phyloP scores from a whole-genome alignment of 2,329 filamentous ascomycete species.

The Fusarium napiforme region DNA sequence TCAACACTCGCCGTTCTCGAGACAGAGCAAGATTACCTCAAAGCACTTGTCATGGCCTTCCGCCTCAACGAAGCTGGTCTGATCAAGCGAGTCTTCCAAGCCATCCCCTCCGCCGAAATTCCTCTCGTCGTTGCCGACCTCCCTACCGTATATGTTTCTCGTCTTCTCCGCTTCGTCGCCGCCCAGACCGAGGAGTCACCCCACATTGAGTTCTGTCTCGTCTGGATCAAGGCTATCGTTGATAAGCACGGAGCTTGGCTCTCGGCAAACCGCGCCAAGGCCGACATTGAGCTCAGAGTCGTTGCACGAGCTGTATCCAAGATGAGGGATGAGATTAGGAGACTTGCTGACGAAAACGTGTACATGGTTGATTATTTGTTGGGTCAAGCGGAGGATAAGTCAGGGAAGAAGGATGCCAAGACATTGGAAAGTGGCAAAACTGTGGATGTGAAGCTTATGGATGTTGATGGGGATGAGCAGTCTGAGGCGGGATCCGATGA shows the following conservation, averaged over 20 bases:
- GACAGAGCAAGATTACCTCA: conserved; percentile 81
- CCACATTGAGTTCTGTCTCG: conserved; percentile 92
- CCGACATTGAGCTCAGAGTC: conserved; percentile 85
- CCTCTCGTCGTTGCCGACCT: conserved; percentile 80
- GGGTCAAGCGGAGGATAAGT: conserved; percentile 57
- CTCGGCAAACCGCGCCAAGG: conserved; percentile 80
- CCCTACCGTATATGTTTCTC: conserved; percentile 86
- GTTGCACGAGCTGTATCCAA: conserved; percentile 82
- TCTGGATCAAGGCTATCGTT: conserved; percentile 88
- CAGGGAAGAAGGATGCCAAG: conserved; percentile 41
- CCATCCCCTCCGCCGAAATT: conserved; percentile 80
- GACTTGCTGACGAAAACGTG: conserved; percentile 86
- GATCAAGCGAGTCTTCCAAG: conserved; percentile 86
- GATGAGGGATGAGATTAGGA: conserved; percentile 84
- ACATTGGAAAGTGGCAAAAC: conserved; percentile 34
- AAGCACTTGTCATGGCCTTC: conserved; percentile 96
- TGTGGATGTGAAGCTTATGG: conserved; percentile 47
- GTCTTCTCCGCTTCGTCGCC: conserved; percentile 87
- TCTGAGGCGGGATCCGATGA: conserved; percentile 54
- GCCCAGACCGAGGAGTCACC: conserved; percentile 89
- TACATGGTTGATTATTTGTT: conserved; percentile 89
- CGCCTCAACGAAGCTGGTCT: conserved; percentile 88
- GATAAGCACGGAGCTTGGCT: conserved; percentile 87
- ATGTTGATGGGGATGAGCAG: conserved; percentile 48
- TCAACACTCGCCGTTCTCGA: conserved; percentile 78